These are phyloP conservation scores for Skeletonema costatum DNA, from an alignment of 108 stramenopile species.

Conservation along the genomic window DNA sequence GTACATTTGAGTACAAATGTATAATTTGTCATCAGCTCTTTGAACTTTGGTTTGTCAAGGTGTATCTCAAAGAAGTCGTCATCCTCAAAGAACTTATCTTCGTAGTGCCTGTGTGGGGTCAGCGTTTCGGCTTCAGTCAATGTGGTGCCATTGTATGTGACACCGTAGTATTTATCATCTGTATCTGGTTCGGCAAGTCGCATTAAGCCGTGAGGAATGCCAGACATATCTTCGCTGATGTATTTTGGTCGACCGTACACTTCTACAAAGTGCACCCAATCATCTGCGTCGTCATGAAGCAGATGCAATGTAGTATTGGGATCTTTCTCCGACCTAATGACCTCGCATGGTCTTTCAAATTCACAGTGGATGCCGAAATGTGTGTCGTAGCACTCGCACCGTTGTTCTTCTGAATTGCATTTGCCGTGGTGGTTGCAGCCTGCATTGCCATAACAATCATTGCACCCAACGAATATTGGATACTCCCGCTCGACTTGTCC, in stretches of 20 bases:
- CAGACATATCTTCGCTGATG: neutral
- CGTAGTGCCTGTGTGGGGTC: too few relatives aligned
- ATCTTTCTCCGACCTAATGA: neutral
- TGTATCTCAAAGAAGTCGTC: constrained; percentile 35
- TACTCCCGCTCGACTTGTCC: constrained; percentile 1
- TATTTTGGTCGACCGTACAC: neutral
- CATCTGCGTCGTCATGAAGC: too few relatives aligned
- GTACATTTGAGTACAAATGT: constrained; percentile 21
- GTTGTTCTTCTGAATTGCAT: neutral
- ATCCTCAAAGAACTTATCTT: neutral
- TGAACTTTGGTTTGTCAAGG: constrained; percentile 13
- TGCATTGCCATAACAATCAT: constrained; percentile 5
- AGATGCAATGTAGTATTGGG: too few relatives aligned
- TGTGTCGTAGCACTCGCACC: neutral
- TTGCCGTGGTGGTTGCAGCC: constrained; percentile 9
- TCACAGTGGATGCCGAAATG: constrained; percentile 11
- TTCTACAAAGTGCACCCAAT: too few relatives aligned
- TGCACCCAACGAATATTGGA: neutral
- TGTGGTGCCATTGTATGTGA: neutral
- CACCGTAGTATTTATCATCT: neutral
- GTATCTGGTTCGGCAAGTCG: neutral
- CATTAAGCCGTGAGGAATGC: neutral
- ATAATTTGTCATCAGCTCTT: constrained; percentile 33
- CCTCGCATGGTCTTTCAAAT: constrained; percentile 8
- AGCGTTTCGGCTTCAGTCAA: neutral